Base-by-base conservation (phyloP, 164 flowering plant genomes). In the Annona squamosa region DNA sequence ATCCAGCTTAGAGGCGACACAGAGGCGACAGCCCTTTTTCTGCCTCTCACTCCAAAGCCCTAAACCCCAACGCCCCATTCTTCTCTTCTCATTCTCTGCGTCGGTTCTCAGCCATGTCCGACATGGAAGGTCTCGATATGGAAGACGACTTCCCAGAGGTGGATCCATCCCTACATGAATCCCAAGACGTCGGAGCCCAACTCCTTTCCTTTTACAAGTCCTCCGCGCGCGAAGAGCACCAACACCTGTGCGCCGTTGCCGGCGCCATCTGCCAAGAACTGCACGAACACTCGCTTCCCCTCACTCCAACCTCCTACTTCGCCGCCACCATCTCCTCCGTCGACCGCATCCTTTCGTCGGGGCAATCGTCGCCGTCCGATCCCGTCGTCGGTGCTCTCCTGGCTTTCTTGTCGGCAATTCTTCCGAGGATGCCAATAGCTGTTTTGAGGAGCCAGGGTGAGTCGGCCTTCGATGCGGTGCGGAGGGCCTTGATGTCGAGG, bases 201-300 rank as follows among this genome's bases (percentile, higher is more conserved):
- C 67, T 94, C 9, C 86, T 91, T 57, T 74, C 88, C 3, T 82
- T 85, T 52, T 85, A 80, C 81, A 56, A 82, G 71, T 64, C 75
- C 45, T 90, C 99, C 46, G 62, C 45, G 0, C 72, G 79, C 63
- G 91, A 87, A 42, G 86, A 86, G n/a, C 94, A 93, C 80, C 88
- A 83, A 68, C 93, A 82, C 78, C 80, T 96, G 48, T 96, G 99
- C 80, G 77, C 91, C 0, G 86, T 80, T 71, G 70, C 91, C 2
- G 94, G 95, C 73, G 82, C 89, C 75, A 91, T 92, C 83, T 78
- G 97, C 1, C 97, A 92, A 72, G 90, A 84, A 75, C 88, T 96
- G 69, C 85, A 80, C 56, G 99, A 93, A 52, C 87, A 92, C 13
- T 79, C 81, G 72, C 76, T 85, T 18, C 86, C 94, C 16, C 76